Conservation (phyloP, 176 grass and related monocot species). For the Musa itinerans region DNA sequence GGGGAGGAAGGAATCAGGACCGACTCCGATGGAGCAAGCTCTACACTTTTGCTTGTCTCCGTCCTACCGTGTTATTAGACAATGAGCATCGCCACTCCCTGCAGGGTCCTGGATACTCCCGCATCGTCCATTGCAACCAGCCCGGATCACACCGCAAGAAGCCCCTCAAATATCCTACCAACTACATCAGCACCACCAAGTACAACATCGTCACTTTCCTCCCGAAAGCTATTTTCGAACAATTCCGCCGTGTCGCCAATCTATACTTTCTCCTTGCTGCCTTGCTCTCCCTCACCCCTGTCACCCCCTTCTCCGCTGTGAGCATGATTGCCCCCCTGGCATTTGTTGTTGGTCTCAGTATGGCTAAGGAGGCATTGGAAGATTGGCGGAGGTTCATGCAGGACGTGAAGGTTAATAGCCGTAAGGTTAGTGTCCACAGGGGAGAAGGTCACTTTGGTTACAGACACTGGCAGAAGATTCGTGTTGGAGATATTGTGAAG, state of each 20-base stretch:
- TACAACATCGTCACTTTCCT: conserved; percentile 91
- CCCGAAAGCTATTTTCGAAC: conserved; percentile 96
- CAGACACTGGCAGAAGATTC: conserved; percentile 65
- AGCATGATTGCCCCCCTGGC: conserved; percentile 87
- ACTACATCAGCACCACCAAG: conserved; percentile 97
- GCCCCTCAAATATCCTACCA: conserved; percentile 70
- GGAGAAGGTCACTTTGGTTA: conserved; percentile 50
- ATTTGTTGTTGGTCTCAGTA: conserved; percentile 82
- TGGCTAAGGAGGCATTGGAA: conserved; percentile 94
- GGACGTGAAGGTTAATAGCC: conserved; percentile 92
- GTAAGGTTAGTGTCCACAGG: conserved; percentile 57
- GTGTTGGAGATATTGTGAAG: conserved; percentile 78
- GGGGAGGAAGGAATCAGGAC: conserved; percentile 43
- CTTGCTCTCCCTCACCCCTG: conserved; percentile 79
- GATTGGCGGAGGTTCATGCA: conserved; percentile 93
- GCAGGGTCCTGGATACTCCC: conserved; percentile 71
- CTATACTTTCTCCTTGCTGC: conserved; percentile 92
- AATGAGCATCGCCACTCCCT: conserved; percentile 21
- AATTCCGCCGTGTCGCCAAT: conserved; percentile 93
- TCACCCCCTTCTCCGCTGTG: conserved; percentile 62
- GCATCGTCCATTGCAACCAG: conserved; percentile 79
- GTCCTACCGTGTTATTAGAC: conserved; percentile 9
- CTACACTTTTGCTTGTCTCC: conserved; percentile 90
- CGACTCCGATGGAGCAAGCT: conserved; percentile 90
- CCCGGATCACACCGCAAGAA: conserved; percentile 48